Conservation (phyloP, 345 rosid genomes). For the Linum lewisii region DNA sequence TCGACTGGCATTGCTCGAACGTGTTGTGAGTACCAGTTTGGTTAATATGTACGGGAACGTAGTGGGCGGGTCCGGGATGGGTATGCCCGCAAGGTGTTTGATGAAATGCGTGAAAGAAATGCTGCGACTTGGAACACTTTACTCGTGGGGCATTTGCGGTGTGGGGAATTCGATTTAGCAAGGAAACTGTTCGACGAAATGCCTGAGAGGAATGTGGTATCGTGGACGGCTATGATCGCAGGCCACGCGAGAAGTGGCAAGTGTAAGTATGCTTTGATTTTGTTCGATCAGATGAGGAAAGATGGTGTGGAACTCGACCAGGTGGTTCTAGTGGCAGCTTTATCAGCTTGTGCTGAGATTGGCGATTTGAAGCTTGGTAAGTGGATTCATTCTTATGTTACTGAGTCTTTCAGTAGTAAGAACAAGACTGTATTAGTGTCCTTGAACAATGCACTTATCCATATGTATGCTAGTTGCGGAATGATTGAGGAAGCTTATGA, state of each 20-base stretch:
- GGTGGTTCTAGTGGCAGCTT: conserved; percentile 26
- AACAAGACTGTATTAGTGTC: conserved; percentile 16
- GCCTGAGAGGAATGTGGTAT: conserved; percentile 29
- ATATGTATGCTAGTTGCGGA: conserved; percentile 46
- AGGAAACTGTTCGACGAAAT: conserved; percentile 26
- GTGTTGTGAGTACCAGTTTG: conserved; percentile 35
- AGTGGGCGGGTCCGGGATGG: conserved; percentile 9
- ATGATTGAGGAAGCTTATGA: conserved; percentile 28
- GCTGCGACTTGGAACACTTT: conserved; percentile 32
- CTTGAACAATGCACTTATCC: conserved; percentile 32
- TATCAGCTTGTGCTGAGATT: conserved; percentile 33
- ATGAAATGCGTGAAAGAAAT: conserved; percentile 31
- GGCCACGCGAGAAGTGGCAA: conserved; percentile 25
- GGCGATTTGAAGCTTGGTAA: conserved; percentile 28
- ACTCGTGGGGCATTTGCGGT: conserved; percentile 25
- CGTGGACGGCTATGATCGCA: conserved; percentile 34
- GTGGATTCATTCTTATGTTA: conserved; percentile 28
- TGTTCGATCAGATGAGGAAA: conserved; percentile 31
- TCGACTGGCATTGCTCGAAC: conserved; percentile 26
- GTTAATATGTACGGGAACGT: conserved; percentile 29
- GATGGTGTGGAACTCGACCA: conserved; percentile 24
- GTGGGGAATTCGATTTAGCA: conserved; percentile 24
- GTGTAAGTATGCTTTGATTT: conserved; percentile 26
- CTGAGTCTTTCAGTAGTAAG: conserved; percentile 8
- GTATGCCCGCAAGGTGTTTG: conserved; percentile 27